These are phyloP conservation scores for Nemophila menziesii DNA, from an alignment of 257 asterid species.

Conservation along the genomic window DNA sequence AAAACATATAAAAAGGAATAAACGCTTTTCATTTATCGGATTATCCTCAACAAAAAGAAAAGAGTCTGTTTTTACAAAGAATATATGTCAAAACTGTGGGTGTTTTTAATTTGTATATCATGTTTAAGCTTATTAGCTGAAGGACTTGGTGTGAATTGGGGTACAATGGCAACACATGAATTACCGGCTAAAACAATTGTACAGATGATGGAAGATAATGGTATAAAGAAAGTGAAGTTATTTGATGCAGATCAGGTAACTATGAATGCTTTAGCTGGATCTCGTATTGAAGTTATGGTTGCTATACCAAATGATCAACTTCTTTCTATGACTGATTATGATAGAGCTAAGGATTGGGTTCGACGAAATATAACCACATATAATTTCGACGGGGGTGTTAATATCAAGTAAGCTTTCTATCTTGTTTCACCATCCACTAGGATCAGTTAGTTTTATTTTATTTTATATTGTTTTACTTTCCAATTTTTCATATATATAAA, in stretches of 20 bases:
- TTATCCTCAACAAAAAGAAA: background rate
- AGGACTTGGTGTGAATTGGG: conserved; percentile 74
- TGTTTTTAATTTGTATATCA: conserved; percentile 6
- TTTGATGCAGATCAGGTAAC: conserved; percentile 60
- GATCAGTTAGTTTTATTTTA: conserved; percentile 1
- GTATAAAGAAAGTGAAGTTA: conserved; percentile 53
- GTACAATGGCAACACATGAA: conserved; percentile 64
- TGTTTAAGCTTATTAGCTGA: conserved; percentile 16
- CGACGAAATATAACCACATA: conserved; percentile 46
- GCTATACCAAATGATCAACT: conserved; percentile 76
- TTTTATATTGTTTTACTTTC: background rate
- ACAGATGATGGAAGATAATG: conserved; percentile 48
- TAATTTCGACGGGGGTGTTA: conserved; percentile 60
- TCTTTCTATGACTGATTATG: conserved; percentile 35
- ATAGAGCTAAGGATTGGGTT: conserved; percentile 63
- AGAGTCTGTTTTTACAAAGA: too few relatives aligned
- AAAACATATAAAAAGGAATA: background rate
- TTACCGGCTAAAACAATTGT: conserved; percentile 56
- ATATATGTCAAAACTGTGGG: conserved; percentile 5
- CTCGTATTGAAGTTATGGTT: conserved; percentile 61
- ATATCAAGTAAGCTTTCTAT: conserved; percentile 33
- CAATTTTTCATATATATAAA: too few relatives aligned
- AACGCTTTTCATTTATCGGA: background rate
- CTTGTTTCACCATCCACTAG: background rate
- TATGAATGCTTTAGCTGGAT: conserved; percentile 56